phyloP scores from a whole-genome alignment of 345 rosid species.

The Clausena lansium region DNA sequence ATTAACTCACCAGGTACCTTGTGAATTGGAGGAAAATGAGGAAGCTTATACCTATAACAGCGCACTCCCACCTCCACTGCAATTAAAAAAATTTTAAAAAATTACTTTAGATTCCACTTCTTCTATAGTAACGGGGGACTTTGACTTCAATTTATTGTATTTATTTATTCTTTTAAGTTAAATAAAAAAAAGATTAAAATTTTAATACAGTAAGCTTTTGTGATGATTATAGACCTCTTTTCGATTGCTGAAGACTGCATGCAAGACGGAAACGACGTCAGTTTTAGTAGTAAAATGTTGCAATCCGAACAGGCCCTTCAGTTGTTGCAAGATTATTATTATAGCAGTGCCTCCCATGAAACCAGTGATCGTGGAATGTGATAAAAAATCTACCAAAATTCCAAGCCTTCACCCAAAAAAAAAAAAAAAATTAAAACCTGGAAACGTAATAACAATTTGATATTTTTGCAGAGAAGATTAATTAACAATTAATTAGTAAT shows the following conservation, averaged over 20 bases:
- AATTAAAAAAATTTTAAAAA: not conserved
- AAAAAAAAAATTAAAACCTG: not conserved
- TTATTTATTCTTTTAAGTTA: too few relatives aligned
- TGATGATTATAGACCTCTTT: conserved; percentile 44
- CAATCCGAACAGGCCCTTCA: conserved; percentile 81
- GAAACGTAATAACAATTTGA: too few relatives aligned
- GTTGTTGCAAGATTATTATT: conserved; percentile 71
- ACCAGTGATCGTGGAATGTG: conserved; percentile 90
- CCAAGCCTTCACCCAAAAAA: conserved; percentile 49
- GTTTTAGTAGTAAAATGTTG: conserved; percentile 62
- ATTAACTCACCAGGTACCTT: conserved; percentile 53
- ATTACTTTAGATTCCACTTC: not conserved
- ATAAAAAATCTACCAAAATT: conserved; percentile 79
- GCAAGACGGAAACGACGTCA: conserved; percentile 68
- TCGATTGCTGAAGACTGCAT: conserved; percentile 41
- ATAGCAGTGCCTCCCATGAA: conserved; percentile 92
- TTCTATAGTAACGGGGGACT: not conserved
- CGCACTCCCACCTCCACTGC: conserved; percentile 84
- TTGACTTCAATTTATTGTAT: not conserved
- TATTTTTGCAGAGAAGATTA: too few relatives aligned
- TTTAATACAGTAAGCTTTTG: not conserved
- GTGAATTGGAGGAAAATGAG: conserved; percentile 66
- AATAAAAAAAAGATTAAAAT: too few relatives aligned
- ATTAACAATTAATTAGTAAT: too few relatives aligned
- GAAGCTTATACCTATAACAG: conserved; percentile 60